Percentiles rank a stretch among this genome's conserved stretches.
Conservation (phyloP, 2,329 filamentous ascomycete genomes). For the Myriosclerotinia curreyana region DNA sequence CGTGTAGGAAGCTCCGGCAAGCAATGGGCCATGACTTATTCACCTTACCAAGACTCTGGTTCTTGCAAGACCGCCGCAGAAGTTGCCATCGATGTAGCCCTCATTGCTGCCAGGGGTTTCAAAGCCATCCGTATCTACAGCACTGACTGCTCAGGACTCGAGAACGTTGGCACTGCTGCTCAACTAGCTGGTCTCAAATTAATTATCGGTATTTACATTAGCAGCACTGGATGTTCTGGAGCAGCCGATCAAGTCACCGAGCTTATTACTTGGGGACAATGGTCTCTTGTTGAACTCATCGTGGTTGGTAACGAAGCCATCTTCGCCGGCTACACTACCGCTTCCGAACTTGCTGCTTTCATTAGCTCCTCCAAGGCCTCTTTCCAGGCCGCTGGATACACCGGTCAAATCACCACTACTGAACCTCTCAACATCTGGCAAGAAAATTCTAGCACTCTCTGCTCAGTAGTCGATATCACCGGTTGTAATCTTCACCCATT, state of each 20-base stretch:
- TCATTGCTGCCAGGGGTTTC: constrained; percentile 66
- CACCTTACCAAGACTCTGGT: constrained; percentile 61
- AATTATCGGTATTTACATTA: constrained; percentile 86
- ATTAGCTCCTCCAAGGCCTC: constrained; percentile 63
- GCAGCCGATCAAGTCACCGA: constrained; percentile 66
- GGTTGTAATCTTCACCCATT: constrained; percentile 89
- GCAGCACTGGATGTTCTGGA: constrained; percentile 55
- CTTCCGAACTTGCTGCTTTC: constrained; percentile 64
- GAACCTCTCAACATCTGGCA: constrained; percentile 81
- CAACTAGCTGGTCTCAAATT: constrained; percentile 66
- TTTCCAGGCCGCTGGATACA: constrained; percentile 66
- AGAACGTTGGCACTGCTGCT: constrained; percentile 69
- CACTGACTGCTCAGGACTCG: constrained; percentile 81
- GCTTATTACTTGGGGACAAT: constrained; percentile 70
- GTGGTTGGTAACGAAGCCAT: constrained; percentile 91
- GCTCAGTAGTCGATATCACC: constrained; percentile 71
- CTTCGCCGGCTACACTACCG: constrained; percentile 67
- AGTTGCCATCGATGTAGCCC: constrained; percentile 58
- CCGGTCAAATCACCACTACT: constrained; percentile 74
- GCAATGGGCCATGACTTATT: constrained; percentile 75
- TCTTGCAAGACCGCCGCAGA: constrained; percentile 62
- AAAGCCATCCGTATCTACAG: constrained; percentile 77
- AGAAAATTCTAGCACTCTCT: constrained; percentile 59
- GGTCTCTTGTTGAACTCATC: constrained; percentile 72
- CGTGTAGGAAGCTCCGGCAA: constrained; percentile 29